These are phyloP conservation scores for Fusarium sublunatum DNA, from an alignment of 2,329 filamentous ascomycete genomes.

Conservation along the genomic window DNA sequence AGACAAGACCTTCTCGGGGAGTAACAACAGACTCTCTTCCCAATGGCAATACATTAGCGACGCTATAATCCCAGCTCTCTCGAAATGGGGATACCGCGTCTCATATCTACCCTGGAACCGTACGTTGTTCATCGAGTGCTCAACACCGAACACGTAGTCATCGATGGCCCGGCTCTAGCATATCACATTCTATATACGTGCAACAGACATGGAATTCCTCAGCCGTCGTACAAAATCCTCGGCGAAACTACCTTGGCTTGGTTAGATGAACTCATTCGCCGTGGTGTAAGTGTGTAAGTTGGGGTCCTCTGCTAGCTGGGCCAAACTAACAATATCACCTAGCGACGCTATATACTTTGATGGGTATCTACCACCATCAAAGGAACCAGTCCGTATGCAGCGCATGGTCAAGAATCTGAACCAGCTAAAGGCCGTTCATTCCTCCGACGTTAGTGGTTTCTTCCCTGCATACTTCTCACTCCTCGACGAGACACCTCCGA, in stretches of 20 bases:
- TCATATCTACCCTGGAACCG: slow-evolving; percentile 64
- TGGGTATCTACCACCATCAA: slow-evolving; percentile 77
- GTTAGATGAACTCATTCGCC: slow-evolving; percentile 67
- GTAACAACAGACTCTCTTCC: neutral
- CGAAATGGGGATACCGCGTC: slow-evolving; percentile 69
- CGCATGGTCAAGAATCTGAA: slow-evolving; percentile 69
- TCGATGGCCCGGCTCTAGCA: slow-evolving; percentile 84
- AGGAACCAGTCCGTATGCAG: slow-evolving; percentile 69
- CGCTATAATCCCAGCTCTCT: neutral
- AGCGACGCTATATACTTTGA: slow-evolving; percentile 82
- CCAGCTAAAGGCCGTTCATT: slow-evolving; percentile 62
- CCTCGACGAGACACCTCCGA: slow-evolving; percentile 16
- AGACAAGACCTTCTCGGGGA: neutral
- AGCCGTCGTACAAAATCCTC: slow-evolving; percentile 73
- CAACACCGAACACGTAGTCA: slow-evolving; percentile 58
- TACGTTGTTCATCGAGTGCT: slow-evolving; percentile 61
- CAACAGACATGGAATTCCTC: slow-evolving; percentile 60
- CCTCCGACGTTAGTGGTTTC: slow-evolving; percentile 47
- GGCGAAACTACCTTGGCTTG: slow-evolving; percentile 69
- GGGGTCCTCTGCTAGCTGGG: neutral
- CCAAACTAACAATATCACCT: slow-evolving; percentile 10
- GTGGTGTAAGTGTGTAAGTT: slow-evolving; percentile 71
- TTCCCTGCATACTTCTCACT: slow-evolving; percentile 36
- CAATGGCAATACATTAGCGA: slow-evolving; percentile 1
- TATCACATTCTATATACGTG: slow-evolving; percentile 76